Conservation (phyloP, 495 filamentous ascomycete species). For the Penicillium flavigenum region DNA sequence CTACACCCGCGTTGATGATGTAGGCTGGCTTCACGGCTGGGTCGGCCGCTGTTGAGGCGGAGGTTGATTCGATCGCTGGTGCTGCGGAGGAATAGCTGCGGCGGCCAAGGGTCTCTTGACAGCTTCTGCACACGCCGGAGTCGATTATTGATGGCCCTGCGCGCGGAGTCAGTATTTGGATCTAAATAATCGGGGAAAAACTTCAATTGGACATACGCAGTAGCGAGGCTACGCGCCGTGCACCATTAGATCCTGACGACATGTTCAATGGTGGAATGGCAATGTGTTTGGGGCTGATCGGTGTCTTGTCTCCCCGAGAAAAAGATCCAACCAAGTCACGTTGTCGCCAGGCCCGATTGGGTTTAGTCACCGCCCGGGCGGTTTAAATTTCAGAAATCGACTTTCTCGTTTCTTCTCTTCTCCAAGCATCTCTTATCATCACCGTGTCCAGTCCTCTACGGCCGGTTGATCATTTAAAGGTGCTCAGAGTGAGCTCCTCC, state of each 20-base stretch:
- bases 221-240: slow-evolving; percentile 44
- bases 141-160: slow-evolving; percentile 46
- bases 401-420: slow-evolving; percentile 32
- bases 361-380: slow-evolving; percentile 12
- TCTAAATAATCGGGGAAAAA: background rate
- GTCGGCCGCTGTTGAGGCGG: slow-evolving; percentile 32
- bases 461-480: slow-evolving; percentile 63
- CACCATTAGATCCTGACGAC: slow-evolving; percentile 48
- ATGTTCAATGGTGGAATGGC: slow-evolving; percentile 29
- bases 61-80: slow-evolving; percentile 33
- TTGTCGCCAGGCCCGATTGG: slow-evolving; percentile 30
- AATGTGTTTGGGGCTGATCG: slow-evolving; percentile 19
- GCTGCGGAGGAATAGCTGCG: slow-evolving; percentile 48
- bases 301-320: slow-evolving; percentile 35
- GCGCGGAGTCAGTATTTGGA: slow-evolving; percentile 15
- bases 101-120: slow-evolving; percentile 48
- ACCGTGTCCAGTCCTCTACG: slow-evolving; percentile 49
- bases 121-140: slow-evolving; percentile 51
- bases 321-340: slow-evolving; percentile 43
- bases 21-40: slow-evolving; percentile 50
- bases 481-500: slow-evolving; percentile 54
- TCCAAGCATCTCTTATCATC: slow-evolving; percentile 64
- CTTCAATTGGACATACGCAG: slow-evolving; percentile 33
- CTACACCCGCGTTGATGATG: slow-evolving; percentile 71
- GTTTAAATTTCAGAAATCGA: slow-evolving; percentile 22